Evolutionary conservation across 306 rosid species (phyloP).

Genomic region (Rosa lucieae): DNA sequence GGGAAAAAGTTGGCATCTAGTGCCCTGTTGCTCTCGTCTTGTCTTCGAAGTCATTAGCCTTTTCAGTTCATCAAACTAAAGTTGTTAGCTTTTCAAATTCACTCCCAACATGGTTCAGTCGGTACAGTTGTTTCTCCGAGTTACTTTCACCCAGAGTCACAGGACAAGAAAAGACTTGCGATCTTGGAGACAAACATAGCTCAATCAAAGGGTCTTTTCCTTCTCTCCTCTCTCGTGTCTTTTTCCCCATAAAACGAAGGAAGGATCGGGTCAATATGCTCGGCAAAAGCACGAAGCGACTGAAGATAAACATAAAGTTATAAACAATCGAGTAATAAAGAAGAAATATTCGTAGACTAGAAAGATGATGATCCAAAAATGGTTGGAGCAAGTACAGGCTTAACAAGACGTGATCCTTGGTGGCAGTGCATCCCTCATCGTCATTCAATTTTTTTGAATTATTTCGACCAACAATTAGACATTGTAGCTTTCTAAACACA

Average conservation of each 20-base stretch:
- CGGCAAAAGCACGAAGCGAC: neutral
- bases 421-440: no score
- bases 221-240: neutral
- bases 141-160: neutral
- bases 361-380: no score
- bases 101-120: neutral
- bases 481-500: no score
- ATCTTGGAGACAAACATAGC: neutral
- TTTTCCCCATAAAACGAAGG: neutral
- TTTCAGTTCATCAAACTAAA: neutral
- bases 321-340: neutral
- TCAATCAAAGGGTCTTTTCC: neutral
- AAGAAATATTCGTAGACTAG: no score
- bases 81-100: neutral
- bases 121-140: neutral
- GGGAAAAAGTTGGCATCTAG: conserved; percentile 34
- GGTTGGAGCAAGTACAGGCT: no score
- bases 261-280: neutral
- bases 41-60: conserved; percentile 27
- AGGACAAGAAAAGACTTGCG: neutral
- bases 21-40: conserved; percentile 34
- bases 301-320: neutral
- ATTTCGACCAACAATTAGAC: no score
- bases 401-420: no score
- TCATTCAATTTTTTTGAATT: no score